Evolutionary conservation across 768 basidiomycete genomes (phyloP).

Genomic region (Termitomyces sp.): DNA sequence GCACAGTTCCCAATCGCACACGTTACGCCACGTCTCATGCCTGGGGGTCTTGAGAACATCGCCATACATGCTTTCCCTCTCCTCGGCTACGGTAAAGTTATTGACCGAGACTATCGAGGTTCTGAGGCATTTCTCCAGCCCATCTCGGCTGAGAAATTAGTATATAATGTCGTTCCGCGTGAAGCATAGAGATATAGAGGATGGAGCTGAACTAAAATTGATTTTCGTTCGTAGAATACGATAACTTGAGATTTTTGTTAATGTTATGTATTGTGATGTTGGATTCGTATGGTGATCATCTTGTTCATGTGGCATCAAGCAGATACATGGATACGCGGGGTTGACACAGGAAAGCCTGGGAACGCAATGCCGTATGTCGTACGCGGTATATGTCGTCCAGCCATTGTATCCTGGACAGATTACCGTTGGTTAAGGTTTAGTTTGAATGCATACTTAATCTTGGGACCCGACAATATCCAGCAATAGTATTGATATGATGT

Average conservation of each 20-base stretch:
- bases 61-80: constrained; percentile 22
- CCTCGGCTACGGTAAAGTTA: constrained; percentile 23
- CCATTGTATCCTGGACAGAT: too few species aligned
- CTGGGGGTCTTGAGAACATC: constrained; percentile 22
- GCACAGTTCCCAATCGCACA: constrained; percentile 19
- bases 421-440: background rate
- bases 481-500: background rate
- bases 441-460: background rate
- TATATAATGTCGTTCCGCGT: constrained; percentile 14
- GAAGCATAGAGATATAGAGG: background rate
- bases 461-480: background rate
- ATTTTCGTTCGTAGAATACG: background rate
- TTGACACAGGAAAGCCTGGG: background rate
- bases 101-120: constrained; percentile 11
- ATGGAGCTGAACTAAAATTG: background rate
- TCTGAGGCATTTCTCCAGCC: constrained; percentile 19
- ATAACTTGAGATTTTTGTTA: background rate
- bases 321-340: background rate
- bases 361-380: background rate
- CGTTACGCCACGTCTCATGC: constrained; percentile 26
- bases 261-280: background rate
- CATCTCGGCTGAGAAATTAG: constrained; percentile 27
- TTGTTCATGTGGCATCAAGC: background rate
- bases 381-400: background rate
- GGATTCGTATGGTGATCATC: background rate